Base-by-base conservation (phyloP, 305 asterid genomes). In the Withania somnifera region DNA sequence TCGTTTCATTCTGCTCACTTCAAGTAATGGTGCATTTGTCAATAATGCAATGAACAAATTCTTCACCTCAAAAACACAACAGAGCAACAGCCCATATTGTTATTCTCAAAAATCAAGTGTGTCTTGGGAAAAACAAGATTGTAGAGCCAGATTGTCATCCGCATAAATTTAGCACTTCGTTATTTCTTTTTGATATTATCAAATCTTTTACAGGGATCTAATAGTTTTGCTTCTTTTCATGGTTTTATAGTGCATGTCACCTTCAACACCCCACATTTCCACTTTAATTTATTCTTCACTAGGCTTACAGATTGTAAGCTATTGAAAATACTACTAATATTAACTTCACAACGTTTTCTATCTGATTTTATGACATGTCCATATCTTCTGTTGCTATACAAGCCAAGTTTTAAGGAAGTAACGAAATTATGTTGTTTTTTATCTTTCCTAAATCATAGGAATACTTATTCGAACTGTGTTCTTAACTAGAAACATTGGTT, bases 31-130 rank as follows among this genome's bases (percentile, higher is more conserved):
- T 82, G 89, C 84, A 6, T 88, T 67, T 28, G 64, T 45, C 56
- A 7, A 85, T 79, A 83, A 73, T 84, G 89, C 5, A 89, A 88
- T 15, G 26, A 50, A 67, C 83, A 26, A 52, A 66, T 87, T 60
- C 88, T 94, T 56, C 86, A 91, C 0, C 60, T 91, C 58, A 88
- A 86, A 61, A 89, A 15, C 28, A 15, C 51, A 73, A 84, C 40
- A 63, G 19, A 84, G 30, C 22, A 80, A 63, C 2, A 82, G 22
- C 30, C 52, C 82, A 57, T 58, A 86, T 36, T 87, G 86, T 40
- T 79, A 84, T 66, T 69, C 88, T 77, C 92, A 81, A 60, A 85
- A 87, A 81, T 88, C 97, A 83, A 92, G 98, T 95, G 77, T 90
- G 98, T 90, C 36, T 69, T 47, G 11, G 54, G 66, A n/a, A 34